Conservation (phyloP, 768 basidiomycete species). For the Dioszegia hungarica region DNA sequence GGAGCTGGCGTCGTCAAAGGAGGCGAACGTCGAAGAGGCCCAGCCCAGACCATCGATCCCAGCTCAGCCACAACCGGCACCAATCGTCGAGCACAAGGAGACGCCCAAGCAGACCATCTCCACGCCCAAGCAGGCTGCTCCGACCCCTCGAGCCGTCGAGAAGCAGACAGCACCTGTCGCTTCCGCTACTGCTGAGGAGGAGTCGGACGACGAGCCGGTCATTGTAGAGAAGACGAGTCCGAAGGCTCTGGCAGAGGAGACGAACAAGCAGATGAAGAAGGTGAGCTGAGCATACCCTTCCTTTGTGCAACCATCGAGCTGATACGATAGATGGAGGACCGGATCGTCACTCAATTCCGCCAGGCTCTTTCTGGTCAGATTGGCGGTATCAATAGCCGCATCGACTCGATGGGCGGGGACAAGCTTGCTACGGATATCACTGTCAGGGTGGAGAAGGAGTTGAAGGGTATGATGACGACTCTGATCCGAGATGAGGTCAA, state of each 20-base stretch:
- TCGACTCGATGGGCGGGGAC: constrained; percentile 18
- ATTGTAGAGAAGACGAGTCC: neutral
- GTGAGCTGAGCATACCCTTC: constrained; percentile 4
- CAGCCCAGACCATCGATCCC: too few species aligned
- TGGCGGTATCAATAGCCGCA: constrained; percentile 10
- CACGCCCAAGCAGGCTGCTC: neutral
- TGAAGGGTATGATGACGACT: constrained; percentile 18
- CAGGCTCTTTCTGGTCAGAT: constrained; percentile 21
- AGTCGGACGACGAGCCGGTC: constrained; percentile 1
- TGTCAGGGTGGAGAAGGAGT: constrained; percentile 16
- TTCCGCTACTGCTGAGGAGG: neutral
- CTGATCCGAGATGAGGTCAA: constrained; percentile 22
- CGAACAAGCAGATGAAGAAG: constrained; percentile 22
- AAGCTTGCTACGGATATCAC: constrained; percentile 22
- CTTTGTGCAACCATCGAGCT: neutral
- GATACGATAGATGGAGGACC: constrained; percentile 27
- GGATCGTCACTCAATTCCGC: constrained; percentile 23
- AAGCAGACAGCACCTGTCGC: too few species aligned
- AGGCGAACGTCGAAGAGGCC: too few species aligned
- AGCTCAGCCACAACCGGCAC: too few species aligned
- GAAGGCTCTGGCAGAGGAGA: constrained; percentile 10
- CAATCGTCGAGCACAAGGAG: too few species aligned
- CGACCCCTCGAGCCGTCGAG: neutral
- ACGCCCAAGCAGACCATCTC: too few species aligned
- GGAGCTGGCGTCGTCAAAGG: too few species aligned